Base-by-base conservation (phyloP, 2,329 filamentous ascomycete genomes). In the Colletotrichum sp. region DNA sequence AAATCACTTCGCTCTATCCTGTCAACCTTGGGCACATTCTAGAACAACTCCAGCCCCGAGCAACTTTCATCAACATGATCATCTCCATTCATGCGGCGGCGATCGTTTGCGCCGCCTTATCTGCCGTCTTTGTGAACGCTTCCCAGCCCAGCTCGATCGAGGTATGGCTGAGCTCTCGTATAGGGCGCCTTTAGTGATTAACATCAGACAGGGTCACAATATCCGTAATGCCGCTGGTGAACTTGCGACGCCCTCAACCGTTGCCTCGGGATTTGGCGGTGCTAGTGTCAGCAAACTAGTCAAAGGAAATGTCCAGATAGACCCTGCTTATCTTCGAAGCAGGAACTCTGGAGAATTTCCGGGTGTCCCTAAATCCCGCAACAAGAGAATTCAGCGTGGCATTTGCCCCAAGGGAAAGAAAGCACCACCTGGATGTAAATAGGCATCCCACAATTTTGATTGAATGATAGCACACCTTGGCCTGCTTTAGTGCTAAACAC, bases 341-440 rank as follows among this genome's bases (percentile, higher is more conserved):
- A 48, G 2, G 39, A 2, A 48, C 39, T 10, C 9, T n/a, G 2
- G 3, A 5, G 3, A n/a, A 0, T 12, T 4, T 48, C 39, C 18
- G 9, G 39, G 18, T n/a, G 9, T 48, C 18, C 18, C 39, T n/a
- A 7, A n/a, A 2, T 48, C 18, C 9, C 39, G 5, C 39, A n/a
- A 12, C 9, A n/a, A 48, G 18, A 3, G 39, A 48, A 2, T n/a
- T n/a, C 18, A 48, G 18, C 39, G 39, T 6, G 9, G 9, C 39
- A n/a, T 48, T n/a, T 48, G 39, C 18, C 18, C 39, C 3, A n/a
- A 48, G 39, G 39, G 18, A n/a, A 48, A 48, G 18, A 48, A 48
- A 48, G 18, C 39, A 48, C 39, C 39, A 2, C 39, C 39, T 6
- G 9, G 18, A 12, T n/a, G 9, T 48, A 48, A 48, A n/a, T n/a